phyloP scores from a whole-genome alignment of 768 basidiomycete genomes.

The Panellus pusillus region DNA sequence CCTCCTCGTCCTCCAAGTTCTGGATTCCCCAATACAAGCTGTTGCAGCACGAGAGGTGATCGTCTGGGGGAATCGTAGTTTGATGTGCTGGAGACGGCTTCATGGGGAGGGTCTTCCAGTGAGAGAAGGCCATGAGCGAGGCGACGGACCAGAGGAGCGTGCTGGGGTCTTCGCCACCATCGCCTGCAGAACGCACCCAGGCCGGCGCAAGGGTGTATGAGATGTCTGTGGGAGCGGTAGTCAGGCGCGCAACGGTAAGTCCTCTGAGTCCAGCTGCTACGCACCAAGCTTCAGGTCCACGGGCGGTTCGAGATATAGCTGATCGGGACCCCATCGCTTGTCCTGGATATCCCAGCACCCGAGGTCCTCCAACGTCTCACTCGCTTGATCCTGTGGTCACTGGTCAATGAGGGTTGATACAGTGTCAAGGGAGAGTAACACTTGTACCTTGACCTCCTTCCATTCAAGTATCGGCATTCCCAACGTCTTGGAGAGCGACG shows the following conservation, averaged over 20 bases:
- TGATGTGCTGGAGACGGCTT: constrained; percentile 14
- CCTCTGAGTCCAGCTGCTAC: neutral
- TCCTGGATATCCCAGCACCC: constrained; percentile 39
- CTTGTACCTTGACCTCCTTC: constrained; percentile 34
- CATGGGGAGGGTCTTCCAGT: constrained; percentile 4
- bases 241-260: neutral
- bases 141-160: constrained; percentile 22
- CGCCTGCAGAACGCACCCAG: constrained; percentile 17
- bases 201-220: constrained; percentile 23
- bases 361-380: constrained; percentile 21
- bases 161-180: constrained; percentile 12
- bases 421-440: neutral
- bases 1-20: constrained; percentile 5
- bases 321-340: constrained; percentile 6
- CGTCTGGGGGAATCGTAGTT: constrained; percentile 20
- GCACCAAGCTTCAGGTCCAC: neutral
- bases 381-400: constrained; percentile 23
- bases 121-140: constrained; percentile 13
- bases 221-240: constrained; percentile 12
- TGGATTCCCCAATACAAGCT: constrained; percentile 17
- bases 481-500: constrained; percentile 27
- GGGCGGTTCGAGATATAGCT: neutral
- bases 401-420: neutral
- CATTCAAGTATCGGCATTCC: constrained; percentile 37
- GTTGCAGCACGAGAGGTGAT: constrained; percentile 24